Base-by-base conservation (phyloP, 352 stramenopile genomes). In the Globisporangium nunn region DNA sequence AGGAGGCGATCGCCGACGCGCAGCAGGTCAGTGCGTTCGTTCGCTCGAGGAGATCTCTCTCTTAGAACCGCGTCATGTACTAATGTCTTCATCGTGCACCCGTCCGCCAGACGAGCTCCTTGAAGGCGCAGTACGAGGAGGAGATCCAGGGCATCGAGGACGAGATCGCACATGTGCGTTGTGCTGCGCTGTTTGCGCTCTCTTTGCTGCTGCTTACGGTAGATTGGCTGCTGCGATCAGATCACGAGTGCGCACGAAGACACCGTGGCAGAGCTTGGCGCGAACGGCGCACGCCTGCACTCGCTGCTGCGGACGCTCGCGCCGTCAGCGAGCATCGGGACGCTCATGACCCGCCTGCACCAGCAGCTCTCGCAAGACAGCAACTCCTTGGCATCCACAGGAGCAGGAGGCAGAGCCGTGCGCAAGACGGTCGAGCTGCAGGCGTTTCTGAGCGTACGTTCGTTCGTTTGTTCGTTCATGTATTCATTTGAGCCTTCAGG, bases 311-410 rank as follows among this genome's bases (percentile, higher is more conserved):
- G 78, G 4, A 85, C 74, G 31, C 67, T 91, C 31, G 81, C 81
- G 29, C 72, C 74, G 10, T 72, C 67, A 44, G 63, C 81, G 3
- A 78, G 68, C 18, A 81, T 85, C 14, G 81, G 81, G 35, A 84
- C 81, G 43, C 61, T 91, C 35, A 91, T 88, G 81, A 88, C 78
- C 28, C 78, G 81, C 2, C 54, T 91, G 35, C 84, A 79, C 61
- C 80, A 91, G 61, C 78, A 91, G 53, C 60, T 91, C n/a, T 70
- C 70, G 50, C 68, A 55, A 29, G 70, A 81, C 51, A 59, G 52
- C 56, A 17, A 23, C 23, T 61, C 66, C 18, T 54, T 18, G 29
- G 43, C n/a, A 8, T 7, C 59, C 28, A 35, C 48, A 15, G 53
- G 46, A 3, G 61, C 37, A 7, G 1, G 15, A 8, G 23, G 50